Evolutionary conservation across 2,329 filamentous ascomycete genomes (phyloP).

Genomic region (Ustilaginoidea virens): DNA sequence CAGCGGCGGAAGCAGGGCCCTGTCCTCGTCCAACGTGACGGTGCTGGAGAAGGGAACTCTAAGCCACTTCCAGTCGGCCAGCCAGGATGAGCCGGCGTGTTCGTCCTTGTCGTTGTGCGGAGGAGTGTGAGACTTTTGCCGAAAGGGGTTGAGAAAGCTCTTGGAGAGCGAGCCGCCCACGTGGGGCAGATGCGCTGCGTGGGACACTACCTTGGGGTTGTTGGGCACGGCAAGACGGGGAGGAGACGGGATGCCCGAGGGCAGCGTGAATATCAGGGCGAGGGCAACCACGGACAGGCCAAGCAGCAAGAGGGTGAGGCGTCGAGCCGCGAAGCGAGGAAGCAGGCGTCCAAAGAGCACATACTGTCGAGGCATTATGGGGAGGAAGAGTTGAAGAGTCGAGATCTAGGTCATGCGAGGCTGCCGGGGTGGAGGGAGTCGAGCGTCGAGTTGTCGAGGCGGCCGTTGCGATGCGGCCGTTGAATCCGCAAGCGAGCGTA

Average conservation of each 20-base stretch:
- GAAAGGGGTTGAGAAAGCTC: conserved; percentile 49
- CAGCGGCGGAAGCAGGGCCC: conserved; percentile 69
- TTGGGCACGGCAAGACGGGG: conserved; percentile 33
- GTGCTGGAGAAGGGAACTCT: conserved; percentile 70
- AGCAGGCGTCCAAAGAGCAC: conserved; percentile 30
- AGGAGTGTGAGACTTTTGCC: conserved; percentile 53
- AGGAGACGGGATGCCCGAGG: conserved; percentile 29
- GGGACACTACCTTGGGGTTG: conserved; percentile 33
- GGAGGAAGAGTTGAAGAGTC: background rate
- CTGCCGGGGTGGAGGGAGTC: background rate
- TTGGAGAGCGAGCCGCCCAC: conserved; percentile 25
- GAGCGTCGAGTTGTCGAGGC: too few relatives aligned
- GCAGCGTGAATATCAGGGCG: conserved; percentile 36
- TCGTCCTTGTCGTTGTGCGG: conserved; percentile 65
- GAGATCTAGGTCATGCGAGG: background rate
- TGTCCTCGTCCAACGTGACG: conserved; percentile 65
- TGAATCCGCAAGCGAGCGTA: background rate
- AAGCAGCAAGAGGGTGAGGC: conserved; percentile 35
- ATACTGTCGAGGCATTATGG: conserved; percentile 15
- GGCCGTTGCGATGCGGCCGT: background rate
- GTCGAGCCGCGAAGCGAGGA: conserved; percentile 34
- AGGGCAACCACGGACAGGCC: conserved; percentile 36
- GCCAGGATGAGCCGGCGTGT: conserved; percentile 68
- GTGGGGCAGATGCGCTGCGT: conserved; percentile 8
- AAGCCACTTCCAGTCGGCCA: conserved; percentile 78